Evolutionary conservation across 2,329 filamentous ascomycete genomes (phyloP), one percentile per base, ranked within the genome.

Genomic region (Penicillium italicum): DNA sequence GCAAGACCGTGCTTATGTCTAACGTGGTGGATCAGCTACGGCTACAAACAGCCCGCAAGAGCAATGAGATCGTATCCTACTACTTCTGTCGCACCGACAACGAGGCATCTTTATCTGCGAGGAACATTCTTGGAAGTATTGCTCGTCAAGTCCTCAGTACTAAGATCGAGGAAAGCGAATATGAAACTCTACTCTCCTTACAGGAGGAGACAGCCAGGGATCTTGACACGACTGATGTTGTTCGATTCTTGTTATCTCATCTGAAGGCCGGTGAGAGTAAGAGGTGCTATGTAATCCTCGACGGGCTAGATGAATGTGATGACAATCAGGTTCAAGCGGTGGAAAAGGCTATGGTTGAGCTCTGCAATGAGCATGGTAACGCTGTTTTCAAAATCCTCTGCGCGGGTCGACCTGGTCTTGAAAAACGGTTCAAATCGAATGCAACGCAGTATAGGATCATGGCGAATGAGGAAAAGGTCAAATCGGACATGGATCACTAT

Each of bases 1-100:
- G 64, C 1, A 66, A 64, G 44, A 65, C 62, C 22, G 55, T 65
- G 11, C 31, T 61, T 5, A 56, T 60, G 44, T 65, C 63, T 14
- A 59, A 58, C 47, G 40, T 65, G 34, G 56, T 63, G 3, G 36
- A 52, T 41, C 51, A 61, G 24, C 34, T 64, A 24, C 24, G 6
- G n/a, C 14, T 43, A 43, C 44, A 59, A 31, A 12, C 38, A 5
- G 16, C 33, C 22, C 55, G 53, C 24, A 48, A 53, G 16, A 47
- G 38, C 2, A 36, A 57, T 36, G 57, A 56, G 24, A 22, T 55
- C 11, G 36, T 65, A 22, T 43, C 38, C 16, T 60, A 66, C 43
- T 60, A 57, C 38, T 65, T 66, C 43, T 66, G 60, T 41, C 41
- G 33, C 4, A 11, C 14, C 1, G 45, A 48, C 26, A 36, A 48